Conservation (phyloP, 1,284 basidiomycete species). For the Coniferiporia weirii region DNA sequence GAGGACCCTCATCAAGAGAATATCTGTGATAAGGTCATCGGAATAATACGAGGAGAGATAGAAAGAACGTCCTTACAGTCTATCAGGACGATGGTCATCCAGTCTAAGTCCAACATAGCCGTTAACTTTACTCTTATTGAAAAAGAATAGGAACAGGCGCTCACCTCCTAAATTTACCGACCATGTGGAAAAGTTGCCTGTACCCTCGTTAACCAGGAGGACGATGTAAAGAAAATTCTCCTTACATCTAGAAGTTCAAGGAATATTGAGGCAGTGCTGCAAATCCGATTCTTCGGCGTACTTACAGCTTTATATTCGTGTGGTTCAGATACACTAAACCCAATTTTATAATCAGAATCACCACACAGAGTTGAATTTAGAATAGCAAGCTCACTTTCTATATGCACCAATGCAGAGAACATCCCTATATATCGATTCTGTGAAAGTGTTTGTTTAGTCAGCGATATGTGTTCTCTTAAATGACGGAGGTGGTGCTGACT, state of each 20-base stretch:
- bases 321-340: background rate
- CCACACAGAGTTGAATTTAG: background rate
- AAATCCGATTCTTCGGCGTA: background rate
- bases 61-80: background rate
- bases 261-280: background rate
- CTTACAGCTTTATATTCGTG: background rate
- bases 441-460: background rate
- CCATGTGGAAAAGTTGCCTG: background rate
- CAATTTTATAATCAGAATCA: too few species aligned
- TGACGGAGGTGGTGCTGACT: background rate
- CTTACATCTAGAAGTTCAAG: background rate
- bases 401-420: background rate
- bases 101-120: background rate
- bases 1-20: slow-evolving; percentile 6
- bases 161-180: background rate
- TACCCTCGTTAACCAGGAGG: background rate
- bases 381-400: background rate
- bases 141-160: background rate
- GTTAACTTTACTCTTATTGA: background rate
- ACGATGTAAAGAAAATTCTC: background rate
- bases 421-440: slow-evolving; percentile 8
- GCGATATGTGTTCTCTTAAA: background rate
- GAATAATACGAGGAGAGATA: background rate
- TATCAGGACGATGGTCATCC: slow-evolving; percentile 2
- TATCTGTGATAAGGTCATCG: background rate